Evolutionary conservation across 2,329 filamentous ascomycete species (phyloP), one percentile per base, ranked within the genome.

Genomic region (Ophiostoma populinum): DNA sequence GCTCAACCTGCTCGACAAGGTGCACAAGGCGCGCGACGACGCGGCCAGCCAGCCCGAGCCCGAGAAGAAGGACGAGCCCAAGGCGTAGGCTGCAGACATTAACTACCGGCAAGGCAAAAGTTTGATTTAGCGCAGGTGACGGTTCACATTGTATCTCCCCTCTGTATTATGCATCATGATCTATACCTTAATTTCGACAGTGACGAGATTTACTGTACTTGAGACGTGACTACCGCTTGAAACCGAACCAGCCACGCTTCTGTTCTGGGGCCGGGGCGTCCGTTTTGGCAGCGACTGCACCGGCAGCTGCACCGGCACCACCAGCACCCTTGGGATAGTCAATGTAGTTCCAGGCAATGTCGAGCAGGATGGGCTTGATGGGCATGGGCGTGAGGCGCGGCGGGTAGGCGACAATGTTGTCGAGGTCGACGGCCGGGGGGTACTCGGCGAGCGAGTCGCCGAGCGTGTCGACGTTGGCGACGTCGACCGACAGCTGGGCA

Each of bases 1-100:
- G 61, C 68, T 98, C 63, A 92, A 81, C 64, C 76, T 95, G 53
- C 95, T 98, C 60, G 90, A 95, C 68, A 94, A 95, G 80, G 93
- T 98, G 82, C 87, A 98, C 80, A 92, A 92, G 71, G 83, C 87
- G 50, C 58, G 62, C 48, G 80, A 86, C 65, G 66, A 65, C 48
- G 57, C 64, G 52, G 7, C 28, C 58, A 64, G 54, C 53, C 61
- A 59, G 57, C 60, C 50, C 51, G 75, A 80, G 55, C 74, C 67
- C 46, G 75, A 85, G 65, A 80, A 80, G 69, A 85, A 85, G 73
- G 69, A 66, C 45, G 71, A 78, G 60, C 67, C 62, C 62, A 76
- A 76, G 69, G 67, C 67, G 50, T 73, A 68, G 70, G 55, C 43
- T 46, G 44, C 38, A 7, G 12, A 13, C 12, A 20, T n/a, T n/a